phyloP scores from a whole-genome alignment of 1,284 basidiomycete species.

The Ceratobasidium sp. region DNA sequence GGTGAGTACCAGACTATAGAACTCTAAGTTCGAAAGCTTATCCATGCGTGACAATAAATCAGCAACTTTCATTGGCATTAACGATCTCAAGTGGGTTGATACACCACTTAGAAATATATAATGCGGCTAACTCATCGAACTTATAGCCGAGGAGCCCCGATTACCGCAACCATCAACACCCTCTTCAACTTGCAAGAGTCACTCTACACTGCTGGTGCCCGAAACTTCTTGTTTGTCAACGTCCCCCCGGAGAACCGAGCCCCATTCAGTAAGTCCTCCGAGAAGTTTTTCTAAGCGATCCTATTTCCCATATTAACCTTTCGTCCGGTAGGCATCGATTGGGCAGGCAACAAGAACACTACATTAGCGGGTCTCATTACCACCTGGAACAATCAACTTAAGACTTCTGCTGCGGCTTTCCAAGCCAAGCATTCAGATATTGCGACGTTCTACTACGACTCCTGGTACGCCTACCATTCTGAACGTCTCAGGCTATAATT shows the following conservation, averaged over 20 bases:
- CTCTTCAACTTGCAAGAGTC: slow-evolving; percentile 31
- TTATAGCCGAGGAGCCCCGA: slow-evolving; percentile 6
- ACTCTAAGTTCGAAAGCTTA: neutral
- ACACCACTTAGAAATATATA: neutral
- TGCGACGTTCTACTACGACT: slow-evolving; percentile 41
- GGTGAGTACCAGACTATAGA: neutral
- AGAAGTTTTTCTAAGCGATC: neutral
- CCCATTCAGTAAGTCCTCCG: slow-evolving; percentile 28
- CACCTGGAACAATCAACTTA: slow-evolving; percentile 39
- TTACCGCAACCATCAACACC: slow-evolving; percentile 19
- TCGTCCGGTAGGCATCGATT: neutral
- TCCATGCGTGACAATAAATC: neutral
- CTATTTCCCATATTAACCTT: neutral
- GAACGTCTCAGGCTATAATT: neutral
- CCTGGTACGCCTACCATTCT: slow-evolving; percentile 13
- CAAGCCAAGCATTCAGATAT: slow-evolving; percentile 40
- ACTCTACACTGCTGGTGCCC: slow-evolving; percentile 38
- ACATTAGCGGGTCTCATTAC: slow-evolving; percentile 20
- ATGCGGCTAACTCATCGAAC: neutral
- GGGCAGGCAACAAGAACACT: slow-evolving; percentile 36
- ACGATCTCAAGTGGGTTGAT: slow-evolving; percentile 35
- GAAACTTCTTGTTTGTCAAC: slow-evolving; percentile 43
- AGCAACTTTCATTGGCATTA: slow-evolving; percentile 40
- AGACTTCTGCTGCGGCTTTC: slow-evolving; percentile 37
- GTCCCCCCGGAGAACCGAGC: slow-evolving; percentile 36